A percentile compares a stretch with the other conserved stretches of the same genome.
These are phyloP conservation scores for Prunus salicina DNA, from an alignment of 306 rosid genomes.

Conservation along the genomic window DNA sequence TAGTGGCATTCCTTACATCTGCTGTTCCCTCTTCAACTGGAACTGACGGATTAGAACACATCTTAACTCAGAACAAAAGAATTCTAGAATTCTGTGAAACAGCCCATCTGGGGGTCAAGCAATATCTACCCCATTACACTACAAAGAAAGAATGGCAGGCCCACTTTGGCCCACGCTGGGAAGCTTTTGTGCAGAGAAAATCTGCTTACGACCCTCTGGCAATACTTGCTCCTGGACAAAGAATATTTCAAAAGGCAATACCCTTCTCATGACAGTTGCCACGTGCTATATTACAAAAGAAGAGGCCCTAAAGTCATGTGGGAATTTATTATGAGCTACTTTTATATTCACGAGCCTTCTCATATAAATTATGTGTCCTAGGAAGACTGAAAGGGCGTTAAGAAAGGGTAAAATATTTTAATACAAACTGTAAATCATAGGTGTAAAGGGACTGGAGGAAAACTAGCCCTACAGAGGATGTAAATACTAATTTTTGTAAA, in stretches of 20 bases:
- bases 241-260: conserved; percentile 72
- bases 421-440: conserved; percentile 27
- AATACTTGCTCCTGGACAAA: conserved; percentile 83
- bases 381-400: conserved; percentile 24
- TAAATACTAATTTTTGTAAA: conserved; percentile 37
- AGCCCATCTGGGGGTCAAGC: conserved; percentile 72
- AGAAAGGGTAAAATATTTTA: conserved; percentile 22
- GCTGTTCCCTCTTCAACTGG: conserved; percentile 81
- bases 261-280: conserved; percentile 40
- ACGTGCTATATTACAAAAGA: conserved; percentile 10
- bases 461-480: conserved; percentile 35
- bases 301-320: conserved; percentile 21
- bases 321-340: conserved; percentile 23
- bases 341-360: conserved; percentile 18
- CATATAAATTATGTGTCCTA: conserved; percentile 12
- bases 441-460: conserved; percentile 18
- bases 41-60: conserved; percentile 73
- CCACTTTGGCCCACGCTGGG: conserved; percentile 93
- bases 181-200: conserved; percentile 65
- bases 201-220: conserved; percentile 81
- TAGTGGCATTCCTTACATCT: conserved; percentile 81
- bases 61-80: conserved; percentile 74
- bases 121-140: conserved; percentile 77
- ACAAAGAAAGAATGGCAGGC: conserved; percentile 74
- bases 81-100: conserved; percentile 76